Evolutionary conservation across 2,329 filamentous ascomycete species (phyloP).

Genomic region (Talaromyces sp.): DNA sequence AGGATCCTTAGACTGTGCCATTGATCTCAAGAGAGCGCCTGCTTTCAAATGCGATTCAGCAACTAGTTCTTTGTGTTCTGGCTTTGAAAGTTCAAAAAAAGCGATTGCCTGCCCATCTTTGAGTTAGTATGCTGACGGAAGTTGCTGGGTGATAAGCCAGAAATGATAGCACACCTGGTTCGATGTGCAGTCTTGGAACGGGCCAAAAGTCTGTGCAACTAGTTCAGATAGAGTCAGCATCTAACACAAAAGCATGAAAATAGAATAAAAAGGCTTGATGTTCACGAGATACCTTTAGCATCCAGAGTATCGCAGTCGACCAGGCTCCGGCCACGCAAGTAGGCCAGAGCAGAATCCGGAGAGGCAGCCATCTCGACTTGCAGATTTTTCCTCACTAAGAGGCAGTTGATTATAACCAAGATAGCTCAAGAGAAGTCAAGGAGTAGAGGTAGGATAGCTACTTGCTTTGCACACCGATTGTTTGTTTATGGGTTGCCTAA

Average conservation of each 20-base stretch:
- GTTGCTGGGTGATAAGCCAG: not conserved
- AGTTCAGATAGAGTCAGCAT: not conserved
- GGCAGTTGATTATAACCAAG: not conserved
- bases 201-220: slow-evolving; percentile 43
- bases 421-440: not conserved
- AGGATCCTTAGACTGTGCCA: slow-evolving; percentile 23
- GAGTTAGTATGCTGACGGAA: not conserved
- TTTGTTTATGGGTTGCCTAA: not conserved
- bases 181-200: slow-evolving; percentile 50
- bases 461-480: not conserved
- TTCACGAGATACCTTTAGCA: slow-evolving; percentile 34
- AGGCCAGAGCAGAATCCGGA: slow-evolving; percentile 2
- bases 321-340: slow-evolving; percentile 13
- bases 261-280: not conserved
- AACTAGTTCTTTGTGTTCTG: slow-evolving; percentile 27
- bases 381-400: not conserved
- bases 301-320: slow-evolving; percentile 51
- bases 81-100: slow-evolving; percentile 42
- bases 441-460: too few species aligned
- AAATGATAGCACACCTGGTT: slow-evolving; percentile 39
- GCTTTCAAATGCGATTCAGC: slow-evolving; percentile 17
- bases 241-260: not conserved
- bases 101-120: slow-evolving; percentile 40
- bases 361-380: slow-evolving; percentile 2
- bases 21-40: slow-evolving; percentile 27